Evolutionary conservation across 176 grass and related monocot species (phyloP).

Genomic region (Aegilops bicornis): DNA sequence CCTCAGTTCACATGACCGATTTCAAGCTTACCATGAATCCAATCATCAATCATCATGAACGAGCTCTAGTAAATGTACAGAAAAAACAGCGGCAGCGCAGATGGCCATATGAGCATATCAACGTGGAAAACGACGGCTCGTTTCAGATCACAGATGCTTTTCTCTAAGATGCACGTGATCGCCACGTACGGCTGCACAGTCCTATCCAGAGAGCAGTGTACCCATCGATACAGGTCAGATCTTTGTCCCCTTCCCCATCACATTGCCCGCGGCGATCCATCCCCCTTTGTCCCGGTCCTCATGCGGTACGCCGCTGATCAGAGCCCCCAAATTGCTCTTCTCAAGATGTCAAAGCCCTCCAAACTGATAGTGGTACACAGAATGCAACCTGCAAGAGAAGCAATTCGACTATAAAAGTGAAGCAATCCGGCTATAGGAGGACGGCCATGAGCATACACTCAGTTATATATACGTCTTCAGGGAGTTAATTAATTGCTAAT

Average conservation of each 20-base stretch:
- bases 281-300: neutral
- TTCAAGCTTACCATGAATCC: neutral
- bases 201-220: neutral
- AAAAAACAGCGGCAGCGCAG: neutral
- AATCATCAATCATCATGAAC: neutral
- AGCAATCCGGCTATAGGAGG: too few relatives aligned
- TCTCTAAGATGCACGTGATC: slow-evolving; percentile 4
- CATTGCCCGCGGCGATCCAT: neutral
- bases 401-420: too few relatives aligned
- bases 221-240: neutral
- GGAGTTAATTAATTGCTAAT: too few relatives aligned
- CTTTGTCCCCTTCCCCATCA: neutral
- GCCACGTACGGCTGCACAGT: neutral
- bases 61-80: neutral
- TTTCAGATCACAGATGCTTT: neutral
- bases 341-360: too few relatives aligned
- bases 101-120: neutral
- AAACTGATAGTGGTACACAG: neutral
- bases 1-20: too few relatives aligned
- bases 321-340: too few relatives aligned
- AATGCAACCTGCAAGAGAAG: neutral
- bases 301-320: neutral
- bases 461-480: too few relatives aligned
- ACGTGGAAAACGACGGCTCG: slow-evolving; percentile 6
- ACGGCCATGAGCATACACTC: too few relatives aligned